phyloP scores from a whole-genome alignment of 164 flowering plant genomes.

The Cinnamomum micranthum region DNA sequence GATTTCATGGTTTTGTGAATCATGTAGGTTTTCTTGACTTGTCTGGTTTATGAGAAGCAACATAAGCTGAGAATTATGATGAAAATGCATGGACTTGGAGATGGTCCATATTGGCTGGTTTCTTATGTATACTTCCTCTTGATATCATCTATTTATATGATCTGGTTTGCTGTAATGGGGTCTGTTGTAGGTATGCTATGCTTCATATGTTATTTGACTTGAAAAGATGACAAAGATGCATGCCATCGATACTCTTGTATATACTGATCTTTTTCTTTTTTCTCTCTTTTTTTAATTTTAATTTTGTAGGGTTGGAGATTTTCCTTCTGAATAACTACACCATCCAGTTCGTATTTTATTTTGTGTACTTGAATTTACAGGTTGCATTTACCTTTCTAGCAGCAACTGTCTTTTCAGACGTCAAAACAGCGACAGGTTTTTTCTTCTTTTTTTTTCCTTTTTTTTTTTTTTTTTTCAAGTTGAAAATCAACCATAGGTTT shows the following conservation, averaged over 20 bases:
- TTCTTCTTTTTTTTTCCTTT: not conserved
- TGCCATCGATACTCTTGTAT: not conserved
- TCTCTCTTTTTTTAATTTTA: constrained; percentile 2
- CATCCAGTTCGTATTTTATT: constrained; percentile 52
- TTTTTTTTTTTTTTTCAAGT: too few relatives aligned
- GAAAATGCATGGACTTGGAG: constrained; percentile 50
- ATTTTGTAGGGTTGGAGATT: constrained; percentile 56
- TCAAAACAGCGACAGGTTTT: constrained; percentile 55
- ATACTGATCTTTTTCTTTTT: not conserved
- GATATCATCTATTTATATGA: constrained; percentile 26
- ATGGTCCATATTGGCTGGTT: constrained; percentile 37
- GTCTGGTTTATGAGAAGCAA: constrained; percentile 42
- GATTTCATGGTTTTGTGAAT: not conserved
- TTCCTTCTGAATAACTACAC: constrained; percentile 52
- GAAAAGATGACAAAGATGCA: not conserved
- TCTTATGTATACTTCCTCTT: constrained; percentile 27
- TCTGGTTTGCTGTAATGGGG: constrained; percentile 28
- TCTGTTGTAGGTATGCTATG: constrained; percentile 23
- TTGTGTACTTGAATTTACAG: constrained; percentile 52
- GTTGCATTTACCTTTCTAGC: constrained; percentile 48
- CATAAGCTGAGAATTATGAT: constrained; percentile 35
- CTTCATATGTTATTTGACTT: not conserved
- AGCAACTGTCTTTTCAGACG: constrained; percentile 42
- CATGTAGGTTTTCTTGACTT: constrained; percentile 30
- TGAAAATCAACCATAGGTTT: too few relatives aligned